Evolutionary conservation across 2,329 filamentous ascomycete genomes (phyloP), one percentile per base, ranked within the genome.

Genomic region (Bipolaris victoriae): DNA sequence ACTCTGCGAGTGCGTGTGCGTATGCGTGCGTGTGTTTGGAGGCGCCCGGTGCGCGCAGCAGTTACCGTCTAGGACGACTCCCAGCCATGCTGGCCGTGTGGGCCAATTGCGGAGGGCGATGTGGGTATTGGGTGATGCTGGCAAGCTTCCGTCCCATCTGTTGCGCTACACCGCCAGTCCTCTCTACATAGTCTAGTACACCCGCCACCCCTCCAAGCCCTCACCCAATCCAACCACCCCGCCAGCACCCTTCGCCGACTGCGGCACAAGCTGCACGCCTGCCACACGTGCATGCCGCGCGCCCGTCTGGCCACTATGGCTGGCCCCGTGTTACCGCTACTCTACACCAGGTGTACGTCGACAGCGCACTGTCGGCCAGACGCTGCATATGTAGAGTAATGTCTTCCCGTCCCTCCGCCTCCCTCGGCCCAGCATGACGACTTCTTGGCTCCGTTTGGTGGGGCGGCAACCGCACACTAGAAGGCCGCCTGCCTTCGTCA

Each of bases 141-240:
- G 57, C 57, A 60, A 13, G 52, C 16, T 52, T 31, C 39, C 36
- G n/a, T 58, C 37, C 40, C 55, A 55, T 47, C 26, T 50, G 16
- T 33, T 36, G 47, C 40, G 41, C 64, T 66, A 66, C 69, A 70
- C 68, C 67, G 65, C 70, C 63, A 72, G 67, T 72, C 65, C 54
- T 60, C 58, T 64, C 52, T 48, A 58, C 50, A 31, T 31, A 13
- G 29, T 31, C 9, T 31, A 31, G 29, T 4, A 24, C 52, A 16
- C 41, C 18, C 40, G 39, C 39, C 39, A 11, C 39, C 22, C 13
- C 39, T 9, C 13, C 29, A 31, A 31, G 39, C 2, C 29, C 22
- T 44, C 37, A 22, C 35, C 60, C 56, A 61, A 62, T 57, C 49
- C 40, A 40, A 48, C 40, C 54, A 43, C 36, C 51, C 16, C 49